These are phyloP conservation scores for Chlorella vulgaris DNA, from an alignment of 139 green algal species.

Conservation along the genomic window DNA sequence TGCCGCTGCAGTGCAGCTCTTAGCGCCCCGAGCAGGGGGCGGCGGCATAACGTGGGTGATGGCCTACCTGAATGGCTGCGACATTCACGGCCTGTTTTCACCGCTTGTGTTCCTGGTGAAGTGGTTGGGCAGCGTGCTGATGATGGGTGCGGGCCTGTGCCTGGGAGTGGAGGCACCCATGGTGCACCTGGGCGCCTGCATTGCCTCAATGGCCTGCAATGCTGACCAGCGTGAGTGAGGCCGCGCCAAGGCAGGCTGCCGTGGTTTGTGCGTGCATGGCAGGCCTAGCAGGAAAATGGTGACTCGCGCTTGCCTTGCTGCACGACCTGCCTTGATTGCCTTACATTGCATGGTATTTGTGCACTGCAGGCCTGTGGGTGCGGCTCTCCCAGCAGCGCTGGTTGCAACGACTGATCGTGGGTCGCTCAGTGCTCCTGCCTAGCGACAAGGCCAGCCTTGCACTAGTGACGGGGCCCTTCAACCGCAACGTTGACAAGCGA, in stretches of 20 bases:
- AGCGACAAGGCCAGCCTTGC: background rate
- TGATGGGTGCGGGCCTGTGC: constrained; percentile 57
- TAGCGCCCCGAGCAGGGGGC: constrained; percentile 3
- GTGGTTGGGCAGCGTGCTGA: constrained; percentile 53
- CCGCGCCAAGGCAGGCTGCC: background rate
- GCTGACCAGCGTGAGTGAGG: constrained; percentile 11
- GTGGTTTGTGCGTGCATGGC: background rate
- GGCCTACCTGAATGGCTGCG: background rate
- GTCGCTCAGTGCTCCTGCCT: background rate
- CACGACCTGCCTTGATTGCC: background rate
- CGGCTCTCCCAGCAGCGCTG: background rate
- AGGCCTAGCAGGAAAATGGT: background rate
- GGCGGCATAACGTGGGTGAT: constrained; percentile 16
- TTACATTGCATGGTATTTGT: background rate
- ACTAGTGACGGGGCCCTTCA: background rate
- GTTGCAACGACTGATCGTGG: background rate
- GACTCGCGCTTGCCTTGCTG: background rate
- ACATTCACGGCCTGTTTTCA: constrained; percentile 9
- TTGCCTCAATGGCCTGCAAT: constrained; percentile 67
- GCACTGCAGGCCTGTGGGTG: background rate
- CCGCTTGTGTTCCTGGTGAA: constrained; percentile 1
- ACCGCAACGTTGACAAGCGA: constrained; percentile 63
- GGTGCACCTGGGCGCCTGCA: constrained; percentile 88
- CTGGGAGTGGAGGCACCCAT: constrained; percentile 85
- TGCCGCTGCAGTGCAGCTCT: background rate